Evolutionary conservation across 768 basidiomycete genomes (phyloP), one percentile per base, ranked within the genome.

Genomic region (Hortiboletus campestris): DNA sequence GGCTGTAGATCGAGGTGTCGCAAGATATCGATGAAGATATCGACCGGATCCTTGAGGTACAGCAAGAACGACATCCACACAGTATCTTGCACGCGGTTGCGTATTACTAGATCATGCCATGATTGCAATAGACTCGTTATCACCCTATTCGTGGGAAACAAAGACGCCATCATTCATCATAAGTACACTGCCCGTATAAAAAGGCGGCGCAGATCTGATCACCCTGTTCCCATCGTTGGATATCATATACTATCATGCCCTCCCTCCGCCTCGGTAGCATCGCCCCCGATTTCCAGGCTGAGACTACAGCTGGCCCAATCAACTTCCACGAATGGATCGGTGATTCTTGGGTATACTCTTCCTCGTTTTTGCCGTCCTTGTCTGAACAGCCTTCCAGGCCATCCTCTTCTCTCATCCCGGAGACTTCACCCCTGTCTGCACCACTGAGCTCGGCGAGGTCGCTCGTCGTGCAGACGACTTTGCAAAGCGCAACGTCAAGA

Each of bases 381-480:
- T 25, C 44, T 59, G 36, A 51, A 39, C 38, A 7, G n/a, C 31
- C 29, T 25, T 32, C n/a, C 55, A 91, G 91, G 89, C 80, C 47
- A 75, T 94, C 70, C 80, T 98, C 53, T 98, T 98, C 83, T 96
- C 94, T 31, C 94, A 97, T 73, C 94, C 94, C 1, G 94, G 89
- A 42, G 89, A 93, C 68, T 93, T 93, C 69, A 91, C 89, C n/a
- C 89, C 90, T 46, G 88, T 95, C 49, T 94, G 91, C 82, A 95
- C 97, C 46, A 99, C 97, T 51, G 97, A 98, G 77, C 88, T 98
- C 36, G 94, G 92, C 48, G 96, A 97, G 71, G 94, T 97, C 42
- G 89, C 97, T 47, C 87, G 92, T 60, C 89, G 91, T 56, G 81
- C 84, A 13, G 77, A 78, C 16, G 95, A 98, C 72, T 99, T 98